phyloP scores from a whole-genome alignment of 2,329 filamentous ascomycete species.

The Pseudopyricularia javanii region DNA sequence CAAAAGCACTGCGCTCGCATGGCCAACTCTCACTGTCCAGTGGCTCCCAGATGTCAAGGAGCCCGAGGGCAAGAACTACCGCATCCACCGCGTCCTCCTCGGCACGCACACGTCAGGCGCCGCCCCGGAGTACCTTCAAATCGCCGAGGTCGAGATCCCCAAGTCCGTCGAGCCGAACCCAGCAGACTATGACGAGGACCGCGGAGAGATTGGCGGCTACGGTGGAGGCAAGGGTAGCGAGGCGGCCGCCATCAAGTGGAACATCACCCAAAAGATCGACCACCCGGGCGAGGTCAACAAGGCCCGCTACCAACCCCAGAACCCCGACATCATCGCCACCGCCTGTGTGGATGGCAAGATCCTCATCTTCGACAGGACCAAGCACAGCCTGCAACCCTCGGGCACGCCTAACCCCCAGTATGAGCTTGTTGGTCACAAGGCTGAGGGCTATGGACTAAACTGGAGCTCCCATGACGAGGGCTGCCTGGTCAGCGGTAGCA shows the following conservation, averaged over 20 bases:
- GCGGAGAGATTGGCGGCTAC: constrained; percentile 88
- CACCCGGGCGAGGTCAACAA: constrained; percentile 98
- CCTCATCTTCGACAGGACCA: constrained; percentile 90
- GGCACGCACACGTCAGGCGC: constrained; percentile 88
- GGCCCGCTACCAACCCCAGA: constrained; percentile 93
- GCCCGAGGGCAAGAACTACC: constrained; percentile 76
- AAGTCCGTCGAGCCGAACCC: constrained; percentile 63
- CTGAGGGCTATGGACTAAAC: constrained; percentile 82
- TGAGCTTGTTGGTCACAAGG: constrained; percentile 70
- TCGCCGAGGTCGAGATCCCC: constrained; percentile 87
- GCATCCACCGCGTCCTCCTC: constrained; percentile 77
- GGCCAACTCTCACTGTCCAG: constrained; percentile 94
- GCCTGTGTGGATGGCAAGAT: constrained; percentile 80
- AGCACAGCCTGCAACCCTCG: constrained; percentile 70
- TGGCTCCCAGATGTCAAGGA: constrained; percentile 95
- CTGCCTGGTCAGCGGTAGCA: constrained; percentile 76
- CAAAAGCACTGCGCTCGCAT: constrained; percentile 74
- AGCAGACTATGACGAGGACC: constrained; percentile 80
- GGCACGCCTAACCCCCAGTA: constrained; percentile 70
- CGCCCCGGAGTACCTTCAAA: constrained; percentile 83
- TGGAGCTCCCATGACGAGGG: constrained; percentile 84
- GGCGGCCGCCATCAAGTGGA: constrained; percentile 67
- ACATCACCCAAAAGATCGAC: constrained; percentile 89
- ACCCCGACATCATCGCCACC: constrained; percentile 91
- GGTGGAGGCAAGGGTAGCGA: constrained; percentile 51